Conservation (phyloP, 805 yeast genomes). For the Hanseniaspora lindneri region DNA sequence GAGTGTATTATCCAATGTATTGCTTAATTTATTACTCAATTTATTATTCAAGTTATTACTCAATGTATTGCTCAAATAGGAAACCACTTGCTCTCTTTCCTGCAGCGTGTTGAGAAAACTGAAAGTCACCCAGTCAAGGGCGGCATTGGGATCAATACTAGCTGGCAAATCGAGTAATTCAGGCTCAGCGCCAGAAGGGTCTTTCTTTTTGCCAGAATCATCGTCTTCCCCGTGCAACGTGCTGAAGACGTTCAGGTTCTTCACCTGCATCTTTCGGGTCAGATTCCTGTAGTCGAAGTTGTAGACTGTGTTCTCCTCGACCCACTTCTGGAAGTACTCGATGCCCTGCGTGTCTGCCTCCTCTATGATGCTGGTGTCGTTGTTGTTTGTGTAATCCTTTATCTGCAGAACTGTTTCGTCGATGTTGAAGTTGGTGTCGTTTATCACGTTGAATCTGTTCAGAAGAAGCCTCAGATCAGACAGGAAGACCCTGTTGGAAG, state of each 20-base stretch:
- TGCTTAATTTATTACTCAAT: no score
- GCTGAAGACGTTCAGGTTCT: constrained; percentile 1
- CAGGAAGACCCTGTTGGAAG: no score
- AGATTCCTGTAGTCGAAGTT: constrained; percentile 3
- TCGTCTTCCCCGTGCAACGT: not conserved
- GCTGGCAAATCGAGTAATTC: not conserved
- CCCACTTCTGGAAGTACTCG: constrained; percentile 11
- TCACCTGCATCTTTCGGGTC: not conserved
- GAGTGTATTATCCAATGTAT: no score
- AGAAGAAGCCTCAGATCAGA: not conserved
- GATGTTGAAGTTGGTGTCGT: not conserved
- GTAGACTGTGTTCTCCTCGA: not conserved
- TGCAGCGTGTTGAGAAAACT: constrained; percentile 1
- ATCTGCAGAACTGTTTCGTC: constrained; percentile 8
- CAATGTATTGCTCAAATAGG: not conserved
- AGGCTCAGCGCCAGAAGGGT: no score
- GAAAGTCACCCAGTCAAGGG: constrained; percentile 12
- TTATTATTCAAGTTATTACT: no score
- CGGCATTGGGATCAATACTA: not conserved
- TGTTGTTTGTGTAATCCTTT: constrained; percentile 7
- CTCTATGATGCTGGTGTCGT: not conserved
- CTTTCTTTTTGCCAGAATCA: no score
- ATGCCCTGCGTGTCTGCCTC: constrained; percentile 9
- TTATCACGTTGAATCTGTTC: not conserved
- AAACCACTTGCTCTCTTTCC: not conserved